Percentiles rank a stretch among this genome's conserved stretches.
phyloP scores from a whole-genome alignment of 2,329 filamentous ascomycete species.

The Periconia digitata region DNA sequence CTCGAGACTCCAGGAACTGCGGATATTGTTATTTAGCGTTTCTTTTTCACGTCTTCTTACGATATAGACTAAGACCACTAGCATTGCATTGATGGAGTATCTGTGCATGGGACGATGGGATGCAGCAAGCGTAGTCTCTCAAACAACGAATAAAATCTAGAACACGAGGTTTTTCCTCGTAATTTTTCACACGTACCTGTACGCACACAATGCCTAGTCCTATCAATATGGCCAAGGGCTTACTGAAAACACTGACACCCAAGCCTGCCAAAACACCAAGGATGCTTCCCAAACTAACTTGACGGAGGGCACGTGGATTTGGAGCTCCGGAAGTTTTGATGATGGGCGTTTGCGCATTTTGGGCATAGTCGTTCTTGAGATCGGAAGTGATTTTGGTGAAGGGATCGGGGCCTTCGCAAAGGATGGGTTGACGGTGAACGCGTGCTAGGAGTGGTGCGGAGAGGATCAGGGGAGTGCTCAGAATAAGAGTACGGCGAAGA shows the following conservation, averaged over 20 bases:
- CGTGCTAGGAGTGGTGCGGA: slow-evolving; percentile 34
- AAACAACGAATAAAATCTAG: not conserved
- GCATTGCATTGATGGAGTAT: not conserved
- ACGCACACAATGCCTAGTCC: slow-evolving; percentile 65
- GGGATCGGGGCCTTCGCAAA: slow-evolving; percentile 40
- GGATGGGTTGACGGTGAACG: slow-evolving; percentile 31
- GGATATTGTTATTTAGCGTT: slow-evolving; percentile 22
- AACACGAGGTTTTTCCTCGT: not conserved
- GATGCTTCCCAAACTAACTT: slow-evolving; percentile 52
- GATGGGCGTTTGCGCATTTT: slow-evolving; percentile 44
- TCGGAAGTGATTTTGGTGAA: slow-evolving; percentile 44
- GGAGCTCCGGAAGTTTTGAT: slow-evolving; percentile 41
- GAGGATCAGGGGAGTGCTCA: slow-evolving; percentile 40
- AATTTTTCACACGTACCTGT: slow-evolving; percentile 53
- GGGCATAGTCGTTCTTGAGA: slow-evolving; percentile 36
- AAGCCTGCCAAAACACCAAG: slow-evolving; percentile 56
- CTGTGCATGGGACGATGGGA: not conserved
- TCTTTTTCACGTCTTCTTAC: not conserved
- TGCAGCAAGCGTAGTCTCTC: not conserved
- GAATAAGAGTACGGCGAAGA: slow-evolving; percentile 40
- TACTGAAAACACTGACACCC: slow-evolving; percentile 69
- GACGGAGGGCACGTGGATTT: slow-evolving; percentile 46
- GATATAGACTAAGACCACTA: not conserved
- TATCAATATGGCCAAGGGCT: slow-evolving; percentile 67
- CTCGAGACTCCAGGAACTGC: slow-evolving; percentile 55